phyloP scores from a whole-genome alignment of 805 yeast genomes.

The Saccharomycopsis guyanensis region DNA sequence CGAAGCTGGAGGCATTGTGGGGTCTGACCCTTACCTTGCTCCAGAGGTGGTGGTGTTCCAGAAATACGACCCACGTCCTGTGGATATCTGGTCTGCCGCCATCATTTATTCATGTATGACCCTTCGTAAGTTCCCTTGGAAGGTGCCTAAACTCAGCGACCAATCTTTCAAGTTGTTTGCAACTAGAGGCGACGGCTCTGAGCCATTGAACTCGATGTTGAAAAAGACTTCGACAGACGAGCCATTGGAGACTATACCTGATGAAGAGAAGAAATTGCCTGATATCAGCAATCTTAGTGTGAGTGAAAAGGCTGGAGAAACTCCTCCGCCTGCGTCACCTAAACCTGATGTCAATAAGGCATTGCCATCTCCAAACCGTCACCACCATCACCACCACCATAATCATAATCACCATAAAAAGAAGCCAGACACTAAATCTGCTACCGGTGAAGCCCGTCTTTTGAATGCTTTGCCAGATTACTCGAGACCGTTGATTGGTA shows the following conservation, averaged over 20 bases:
- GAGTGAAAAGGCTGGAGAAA: neutral
- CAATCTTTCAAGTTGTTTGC: slow-evolving; percentile 78
- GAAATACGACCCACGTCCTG: slow-evolving; percentile 86
- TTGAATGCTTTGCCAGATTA: slow-evolving; percentile 65
- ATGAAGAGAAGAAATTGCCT: slow-evolving; percentile 1
- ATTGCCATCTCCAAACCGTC: slow-evolving; percentile 9
- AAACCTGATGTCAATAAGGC: slow-evolving; percentile 10
- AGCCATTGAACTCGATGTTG: slow-evolving; percentile 54
- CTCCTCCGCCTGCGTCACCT: slow-evolving; percentile 21
- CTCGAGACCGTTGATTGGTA: slow-evolving; percentile 56
- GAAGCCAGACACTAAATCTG: slow-evolving; percentile 22
- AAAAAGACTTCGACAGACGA: slow-evolving; percentile 49
- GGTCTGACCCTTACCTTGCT: slow-evolving; percentile 84
- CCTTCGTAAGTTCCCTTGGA: slow-evolving; percentile 90
- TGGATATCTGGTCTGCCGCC: slow-evolving; percentile 90
- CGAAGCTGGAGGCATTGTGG: slow-evolving; percentile 79
- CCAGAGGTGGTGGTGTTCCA: slow-evolving; percentile 84
- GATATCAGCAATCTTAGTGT: neutral
- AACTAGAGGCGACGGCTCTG: slow-evolving; percentile 56
- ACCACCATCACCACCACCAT: neutral
- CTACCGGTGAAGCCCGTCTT: slow-evolving; percentile 66
- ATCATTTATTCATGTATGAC: slow-evolving; percentile 90
- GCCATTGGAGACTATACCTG: slow-evolving; percentile 4
- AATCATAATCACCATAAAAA: slow-evolving; percentile 14
- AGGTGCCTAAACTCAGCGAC: slow-evolving; percentile 76